Base-by-base conservation (phyloP, 441 rosid genomes). In the Erodium texanum region DNA sequence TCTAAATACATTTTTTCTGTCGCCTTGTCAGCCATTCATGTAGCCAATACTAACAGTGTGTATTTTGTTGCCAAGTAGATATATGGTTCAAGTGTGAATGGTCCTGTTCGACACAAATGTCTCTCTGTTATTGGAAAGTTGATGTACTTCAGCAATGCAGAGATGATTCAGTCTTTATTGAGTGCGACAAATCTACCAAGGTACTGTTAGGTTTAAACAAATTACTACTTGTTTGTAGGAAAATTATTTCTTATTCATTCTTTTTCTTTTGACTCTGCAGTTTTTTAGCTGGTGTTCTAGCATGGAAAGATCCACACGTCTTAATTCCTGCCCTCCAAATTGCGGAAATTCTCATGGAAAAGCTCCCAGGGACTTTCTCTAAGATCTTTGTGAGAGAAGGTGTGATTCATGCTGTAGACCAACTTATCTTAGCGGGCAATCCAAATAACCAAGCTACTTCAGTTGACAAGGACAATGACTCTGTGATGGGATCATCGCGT, bases 291-390 rank as follows among this genome's bases (percentile, higher is more conserved):
- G 97, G 99, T 78, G 90, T 95, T 68, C 80, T 95, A 78, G 98
- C 98, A 62, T 96, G 98, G 99, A 93, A 96, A 85, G 97, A 93
- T 81, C 99, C 99, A 27, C 94, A 89, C 56, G 97, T 93, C 67
- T 80, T 96, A 87, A 85, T 96, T 82, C 99, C 98, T 81, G 84
- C 99, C 12, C 92, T 96, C 59, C 99, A 93, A 80, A 85, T 96
- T 77, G 93, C 97, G 45, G 98, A 96, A 75, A 87, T 96, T 78
- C 87, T 96, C 56, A 96, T 96, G 99, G 99, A 90, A 75, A 96
- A 96, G 81, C 98, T 96, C 81, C 96, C 98, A 64, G 97, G 82
- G 72, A 92, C 92, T 22, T 95, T 92, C 82, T 90, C 94, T n/a
- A 95, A 95, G 86, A 82, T 89, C 78, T 95, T 95, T 80, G 87